Evolutionary conservation across 2,329 filamentous ascomycete genomes (phyloP).

Genomic region (Cercospora beticola): DNA sequence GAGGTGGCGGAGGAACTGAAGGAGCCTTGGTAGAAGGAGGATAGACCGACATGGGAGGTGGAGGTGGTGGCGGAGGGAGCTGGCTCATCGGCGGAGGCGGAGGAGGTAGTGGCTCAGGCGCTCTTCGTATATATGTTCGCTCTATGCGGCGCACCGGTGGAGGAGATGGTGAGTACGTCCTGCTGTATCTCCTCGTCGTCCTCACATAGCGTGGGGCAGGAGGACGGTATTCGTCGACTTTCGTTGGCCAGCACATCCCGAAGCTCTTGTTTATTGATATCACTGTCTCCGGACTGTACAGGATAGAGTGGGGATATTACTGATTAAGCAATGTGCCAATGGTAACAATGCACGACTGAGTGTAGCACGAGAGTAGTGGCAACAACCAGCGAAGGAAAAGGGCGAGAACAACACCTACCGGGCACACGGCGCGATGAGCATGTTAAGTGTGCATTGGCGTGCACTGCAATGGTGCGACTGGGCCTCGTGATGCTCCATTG

Average conservation of each 20-base stretch:
- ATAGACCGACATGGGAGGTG: slow-evolving; percentile 18
- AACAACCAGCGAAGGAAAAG: background rate
- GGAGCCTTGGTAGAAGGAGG: slow-evolving; percentile 20
- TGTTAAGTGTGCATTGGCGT: background rate
- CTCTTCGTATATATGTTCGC: slow-evolving; percentile 27
- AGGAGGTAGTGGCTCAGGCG: slow-evolving; percentile 16
- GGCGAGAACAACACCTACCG: slow-evolving; percentile 6
- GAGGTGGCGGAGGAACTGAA: slow-evolving; percentile 5
- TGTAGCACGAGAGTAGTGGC: background rate
- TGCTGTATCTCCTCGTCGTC: slow-evolving; percentile 14
- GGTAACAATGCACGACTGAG: background rate
- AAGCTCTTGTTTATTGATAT: background rate
- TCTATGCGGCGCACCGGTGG: slow-evolving; percentile 24
- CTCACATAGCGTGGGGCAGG: slow-evolving; percentile 14
- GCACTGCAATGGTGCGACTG: slow-evolving; percentile 2
- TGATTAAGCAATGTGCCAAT: background rate
- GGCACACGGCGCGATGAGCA: slow-evolving; percentile 2
- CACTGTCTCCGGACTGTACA: background rate
- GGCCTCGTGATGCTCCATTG: background rate
- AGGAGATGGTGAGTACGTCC: slow-evolving; percentile 26
- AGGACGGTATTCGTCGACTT: slow-evolving; percentile 18
- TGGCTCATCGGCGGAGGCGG: slow-evolving; percentile 11
- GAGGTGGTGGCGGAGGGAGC: slow-evolving; percentile 10
- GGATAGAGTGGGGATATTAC: background rate
- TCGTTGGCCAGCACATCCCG: slow-evolving; percentile 12